Evolutionary conservation across 305 asterid genomes (phyloP), one percentile per base, ranked within the genome.

Genomic region (Plantago lanceolata): DNA sequence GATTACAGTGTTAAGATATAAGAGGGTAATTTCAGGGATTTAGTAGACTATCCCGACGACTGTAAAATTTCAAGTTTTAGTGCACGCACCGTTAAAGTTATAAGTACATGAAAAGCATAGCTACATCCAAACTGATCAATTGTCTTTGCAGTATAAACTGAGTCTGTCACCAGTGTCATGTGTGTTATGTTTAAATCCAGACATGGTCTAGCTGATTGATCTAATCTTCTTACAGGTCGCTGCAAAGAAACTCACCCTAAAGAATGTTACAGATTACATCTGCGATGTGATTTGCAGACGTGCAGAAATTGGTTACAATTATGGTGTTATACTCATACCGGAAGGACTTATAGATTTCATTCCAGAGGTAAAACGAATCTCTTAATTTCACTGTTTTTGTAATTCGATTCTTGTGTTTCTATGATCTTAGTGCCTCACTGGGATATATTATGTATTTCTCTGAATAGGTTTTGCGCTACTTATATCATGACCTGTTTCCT

Each of bases 271-370:
- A 19, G 89, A 87, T 81, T 69, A 89, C 75, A 87, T 93, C 73
- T 87, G 89, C 24, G 95, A 93, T 65, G 88, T 88, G 64, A 74
- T 93, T 61, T 73, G 89, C 79, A 85, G 87, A 75, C 97, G 97
- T 55, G 91, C 96, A 13, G 95, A 79, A 66, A 79, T 74, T 56
- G 95, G 99, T 48, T 82, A 80, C 73, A 87, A 93, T 73, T 93
- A 90, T 73, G 99, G 99, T 73, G 97, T 93, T 69, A 87, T 93
- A 55, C 97, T 93, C 71, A 90, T 93, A 33, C 99, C 99, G 0
- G 99, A 93, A 78, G 97, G 99, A 63, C 95, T 93, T 24, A 89
- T 93, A 6, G 99, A 93, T 81, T 93, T 93, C 79, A 87, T 89
- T 73, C 97, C 99, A 11, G 99, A 93, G 95, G 99, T 93, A 79